Base-by-base conservation (phyloP, 306 rosid genomes). In the Crataegus laevigata region DNA sequence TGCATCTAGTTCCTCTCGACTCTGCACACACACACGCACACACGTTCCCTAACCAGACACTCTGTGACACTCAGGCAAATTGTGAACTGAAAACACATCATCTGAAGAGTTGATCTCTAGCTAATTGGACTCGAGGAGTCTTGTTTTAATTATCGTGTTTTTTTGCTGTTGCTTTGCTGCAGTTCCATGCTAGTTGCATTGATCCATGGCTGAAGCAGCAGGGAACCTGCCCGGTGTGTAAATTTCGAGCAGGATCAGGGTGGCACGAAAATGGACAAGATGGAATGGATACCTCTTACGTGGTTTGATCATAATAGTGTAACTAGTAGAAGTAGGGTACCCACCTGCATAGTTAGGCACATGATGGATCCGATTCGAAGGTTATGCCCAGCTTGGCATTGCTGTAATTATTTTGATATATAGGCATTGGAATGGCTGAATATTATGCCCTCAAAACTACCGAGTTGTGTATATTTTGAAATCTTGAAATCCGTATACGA, bases 121-220 rank as follows among this genome's bases (percentile, higher is more conserved):
- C 25, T 32, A 32, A 62, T n/a, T 15, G 11, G 67, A 60, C 0
- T 29, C 18, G 67, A 29, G 45, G 7, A 64, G 14, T 17, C 26
- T 47, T 15, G 15, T 61, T 1, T 26, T 63, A 29, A 3, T 25
- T 63, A 25, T 59, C 6, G 3, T 26, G 2, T 10, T 25, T 18
- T 26, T 26, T 12, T 7, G 38, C 42, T 8, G 14, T 17, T 25
- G n/a, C 42, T 28, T 73, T 73, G 15, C 32, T 58, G 84, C 84
- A 94, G 99, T 92, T 94, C 80, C 97, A 90, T 45, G 91, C 90
- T 22, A 90, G 59, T 84, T 94, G 97, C 89, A 94, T 91, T 21
- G 98, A 94, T 73, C 98, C 97, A 1, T 91, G 98, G 96, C 85
- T 94, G 83, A 82, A 90, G 78, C 98, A 94, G 76, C 98, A 91